Evolutionary conservation across 2,329 filamentous ascomycete genomes (phyloP).

Genomic region (Colletotrichum sp.): DNA sequence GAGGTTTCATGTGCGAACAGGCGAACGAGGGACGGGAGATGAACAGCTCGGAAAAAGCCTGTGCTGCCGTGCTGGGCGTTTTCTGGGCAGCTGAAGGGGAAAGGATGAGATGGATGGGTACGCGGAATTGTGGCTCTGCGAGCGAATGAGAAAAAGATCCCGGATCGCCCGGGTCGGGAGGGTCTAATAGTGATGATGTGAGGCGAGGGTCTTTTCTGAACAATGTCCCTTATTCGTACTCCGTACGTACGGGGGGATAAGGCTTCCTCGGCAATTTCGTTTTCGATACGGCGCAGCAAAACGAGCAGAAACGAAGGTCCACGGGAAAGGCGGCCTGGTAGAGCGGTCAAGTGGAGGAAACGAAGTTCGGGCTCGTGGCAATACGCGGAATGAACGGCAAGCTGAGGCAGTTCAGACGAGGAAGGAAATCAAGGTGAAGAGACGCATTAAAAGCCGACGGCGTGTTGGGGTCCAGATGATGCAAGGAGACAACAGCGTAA

Average conservation of each 20-base stretch:
- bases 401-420: background rate
- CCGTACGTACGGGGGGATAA: background rate
- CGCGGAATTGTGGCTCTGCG: slow-evolving; percentile 13
- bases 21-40: slow-evolving; percentile 7
- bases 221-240: background rate
- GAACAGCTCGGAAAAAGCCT: background rate
- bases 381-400: background rate
- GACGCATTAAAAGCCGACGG: background rate
- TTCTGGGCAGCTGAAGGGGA: slow-evolving; percentile 3
- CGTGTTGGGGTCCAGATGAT: background rate
- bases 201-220: background rate
- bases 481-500: background rate
- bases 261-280: background rate
- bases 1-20: background rate
- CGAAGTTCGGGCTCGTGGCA: background rate
- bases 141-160: slow-evolving; percentile 3
- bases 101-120: background rate
- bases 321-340: background rate
- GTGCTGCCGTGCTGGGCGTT: slow-evolving; percentile 1
- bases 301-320: background rate
- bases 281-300: background rate
- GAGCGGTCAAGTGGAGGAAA: background rate
- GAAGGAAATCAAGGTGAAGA: background rate
- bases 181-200: slow-evolving; percentile 8
- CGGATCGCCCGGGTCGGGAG: slow-evolving; percentile 8